Evolutionary conservation across 768 basidiomycete genomes (phyloP).

Genomic region (Psilocybe cubensis): DNA sequence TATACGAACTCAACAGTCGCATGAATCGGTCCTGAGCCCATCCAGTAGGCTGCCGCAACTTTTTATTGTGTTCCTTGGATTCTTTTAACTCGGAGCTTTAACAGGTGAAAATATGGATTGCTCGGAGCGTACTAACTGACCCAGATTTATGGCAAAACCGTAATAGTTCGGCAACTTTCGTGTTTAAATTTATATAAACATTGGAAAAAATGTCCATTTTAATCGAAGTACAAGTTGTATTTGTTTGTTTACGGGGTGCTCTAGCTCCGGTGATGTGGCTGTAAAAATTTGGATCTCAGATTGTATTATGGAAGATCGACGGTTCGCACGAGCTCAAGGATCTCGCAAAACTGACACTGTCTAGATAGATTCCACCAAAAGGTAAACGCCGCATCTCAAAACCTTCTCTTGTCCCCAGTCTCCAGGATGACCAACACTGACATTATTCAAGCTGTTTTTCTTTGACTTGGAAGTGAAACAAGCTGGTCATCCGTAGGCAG

Average conservation of each 20-base stretch:
- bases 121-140: no score
- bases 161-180: constrained; percentile 1
- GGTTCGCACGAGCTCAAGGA: constrained; percentile 16
- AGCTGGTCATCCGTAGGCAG: constrained; percentile 9
- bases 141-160: constrained; percentile 1
- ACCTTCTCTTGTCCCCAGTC: constrained; percentile 8
- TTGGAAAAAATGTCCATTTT: constrained; percentile 6
- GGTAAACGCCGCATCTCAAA: constrained; percentile 38
- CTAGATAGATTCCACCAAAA: constrained; percentile 31
- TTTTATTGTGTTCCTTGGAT: no score
- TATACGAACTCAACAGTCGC: no score
- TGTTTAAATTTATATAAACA: constrained; percentile 5
- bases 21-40: no score
- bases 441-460: constrained; percentile 28
- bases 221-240: constrained; percentile 7
- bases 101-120: no score
- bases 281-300: constrained; percentile 18
- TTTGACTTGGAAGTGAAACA: constrained; percentile 15
- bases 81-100: no score
- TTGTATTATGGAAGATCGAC: constrained; percentile 18
- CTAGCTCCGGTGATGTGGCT: constrained; percentile 23
- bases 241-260: constrained; percentile 24
- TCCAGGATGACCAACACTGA: constrained; percentile 14
- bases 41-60: no score
- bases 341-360: constrained; percentile 20